Percentiles rank a stretch among this genome's conserved stretches.
These are phyloP conservation scores for Lactarius tabidus DNA, from an alignment of 768 basidiomycete genomes.

Conservation along the genomic window DNA sequence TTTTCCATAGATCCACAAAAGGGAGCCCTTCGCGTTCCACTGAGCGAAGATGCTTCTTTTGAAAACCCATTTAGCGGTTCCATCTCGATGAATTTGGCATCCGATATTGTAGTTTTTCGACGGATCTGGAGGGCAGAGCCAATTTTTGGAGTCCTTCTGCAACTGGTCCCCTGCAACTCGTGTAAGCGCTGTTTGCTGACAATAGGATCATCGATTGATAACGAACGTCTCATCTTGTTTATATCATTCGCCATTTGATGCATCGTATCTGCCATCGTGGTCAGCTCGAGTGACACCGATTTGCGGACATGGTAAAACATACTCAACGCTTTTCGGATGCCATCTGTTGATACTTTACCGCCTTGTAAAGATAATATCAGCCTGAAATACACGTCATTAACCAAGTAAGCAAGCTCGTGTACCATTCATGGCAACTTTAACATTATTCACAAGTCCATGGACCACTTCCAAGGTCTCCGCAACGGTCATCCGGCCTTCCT, in stretches of 20 bases:
- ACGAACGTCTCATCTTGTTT: not conserved
- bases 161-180: not conserved
- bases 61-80: slow-evolving; percentile 1
- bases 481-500: slow-evolving; percentile 1
- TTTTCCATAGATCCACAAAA: slow-evolving; percentile 11
- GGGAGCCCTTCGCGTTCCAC: not conserved
- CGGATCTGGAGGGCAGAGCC: slow-evolving; percentile 15
- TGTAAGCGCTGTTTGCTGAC: not conserved
- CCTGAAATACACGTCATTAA: not conserved
- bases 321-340: not conserved
- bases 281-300: not conserved
- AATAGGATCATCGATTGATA: not conserved
- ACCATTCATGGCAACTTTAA: slow-evolving; percentile 5
- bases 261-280: not conserved
- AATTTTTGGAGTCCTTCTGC: not conserved
- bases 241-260: not conserved
- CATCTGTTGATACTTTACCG: not conserved
- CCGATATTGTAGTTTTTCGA: slow-evolving; percentile 6
- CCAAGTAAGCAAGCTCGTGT: not conserved
- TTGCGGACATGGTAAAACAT: not conserved
- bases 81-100: not conserved
- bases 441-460: not conserved
- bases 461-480: slow-evolving; percentile 7
- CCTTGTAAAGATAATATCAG: not conserved
- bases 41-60: not conserved